A percentile compares a stretch with the other conserved stretches of the same genome.
Evolutionary conservation across 129 eudicot genomes (phyloP).

Genomic region (Flaveria linearis): DNA sequence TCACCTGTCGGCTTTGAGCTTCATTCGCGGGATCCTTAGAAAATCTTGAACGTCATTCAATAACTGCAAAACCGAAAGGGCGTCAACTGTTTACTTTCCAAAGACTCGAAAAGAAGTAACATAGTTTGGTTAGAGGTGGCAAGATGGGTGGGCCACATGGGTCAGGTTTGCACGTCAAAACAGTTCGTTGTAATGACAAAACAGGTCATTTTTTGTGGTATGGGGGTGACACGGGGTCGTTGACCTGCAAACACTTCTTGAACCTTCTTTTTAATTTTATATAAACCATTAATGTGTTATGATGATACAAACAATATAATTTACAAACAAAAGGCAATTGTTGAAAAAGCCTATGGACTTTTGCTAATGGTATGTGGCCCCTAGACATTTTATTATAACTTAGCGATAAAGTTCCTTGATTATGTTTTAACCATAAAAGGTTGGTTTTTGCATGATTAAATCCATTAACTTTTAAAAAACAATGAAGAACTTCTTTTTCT

Average conservation of each 20-base stretch:
- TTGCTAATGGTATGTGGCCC: too few relatives aligned
- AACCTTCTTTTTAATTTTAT: too few relatives aligned
- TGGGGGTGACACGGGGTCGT: not conserved
- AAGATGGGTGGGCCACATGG: not conserved
- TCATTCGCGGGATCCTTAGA: conserved; percentile 67
- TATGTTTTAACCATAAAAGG: not conserved
- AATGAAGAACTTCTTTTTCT: not conserved
- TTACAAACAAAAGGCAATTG: too few relatives aligned
- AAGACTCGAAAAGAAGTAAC: not conserved
- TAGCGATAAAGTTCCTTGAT: not conserved
- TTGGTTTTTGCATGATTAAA: not conserved
- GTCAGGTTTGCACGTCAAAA: not conserved
- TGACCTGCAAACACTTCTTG: not conserved
- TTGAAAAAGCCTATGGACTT: too few relatives aligned
- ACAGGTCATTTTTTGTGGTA: not conserved
- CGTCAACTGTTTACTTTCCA: not conserved
- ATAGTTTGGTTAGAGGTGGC: conserved; percentile 4
- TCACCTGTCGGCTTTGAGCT: conserved; percentile 80
- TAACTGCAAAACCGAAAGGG: conserved; percentile 40
- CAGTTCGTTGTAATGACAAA: not conserved
- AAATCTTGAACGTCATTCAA: conserved; percentile 80
- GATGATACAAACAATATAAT: too few relatives aligned
- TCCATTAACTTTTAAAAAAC: not conserved
- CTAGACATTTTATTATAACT: not conserved
- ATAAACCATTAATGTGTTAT: too few relatives aligned